Evolutionary conservation across 2,329 filamentous ascomycete species (phyloP).

Genomic region (Colletotrichum orchidophilum): DNA sequence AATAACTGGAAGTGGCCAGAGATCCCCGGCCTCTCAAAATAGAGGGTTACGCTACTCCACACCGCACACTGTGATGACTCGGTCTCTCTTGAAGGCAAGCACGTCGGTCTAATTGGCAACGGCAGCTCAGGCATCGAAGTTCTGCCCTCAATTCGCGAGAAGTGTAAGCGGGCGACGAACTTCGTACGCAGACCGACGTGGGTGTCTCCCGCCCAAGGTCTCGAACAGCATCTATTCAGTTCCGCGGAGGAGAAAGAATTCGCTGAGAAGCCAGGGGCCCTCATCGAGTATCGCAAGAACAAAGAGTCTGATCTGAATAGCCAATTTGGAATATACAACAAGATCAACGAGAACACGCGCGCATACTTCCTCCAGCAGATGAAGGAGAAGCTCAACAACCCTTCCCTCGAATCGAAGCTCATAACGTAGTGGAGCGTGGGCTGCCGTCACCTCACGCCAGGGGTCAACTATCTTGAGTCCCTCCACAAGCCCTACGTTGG

Average conservation of each 20-base stretch:
- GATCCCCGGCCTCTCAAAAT: slow-evolving; percentile 55
- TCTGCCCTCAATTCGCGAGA: slow-evolving; percentile 55
- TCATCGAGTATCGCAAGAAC: slow-evolving; percentile 52
- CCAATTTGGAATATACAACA: slow-evolving; percentile 54
- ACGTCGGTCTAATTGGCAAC: slow-evolving; percentile 55
- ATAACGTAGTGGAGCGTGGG: slow-evolving; percentile 36
- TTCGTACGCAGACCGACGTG: slow-evolving; percentile 62
- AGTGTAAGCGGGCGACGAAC: slow-evolving; percentile 54
- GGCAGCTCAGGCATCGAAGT: slow-evolving; percentile 57
- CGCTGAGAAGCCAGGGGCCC: slow-evolving; percentile 46
- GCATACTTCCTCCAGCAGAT: slow-evolving; percentile 51
- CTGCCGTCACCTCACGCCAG: slow-evolving; percentile 38
- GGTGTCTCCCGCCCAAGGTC: slow-evolving; percentile 55
- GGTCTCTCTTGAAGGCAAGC: slow-evolving; percentile 46
- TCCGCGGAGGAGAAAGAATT: slow-evolving; percentile 52
- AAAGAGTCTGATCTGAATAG: slow-evolving; percentile 56
- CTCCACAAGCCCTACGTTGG: slow-evolving; percentile 38
- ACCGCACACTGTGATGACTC: slow-evolving; percentile 62
- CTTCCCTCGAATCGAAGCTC: slow-evolving; percentile 37
- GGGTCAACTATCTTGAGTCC: slow-evolving; percentile 39
- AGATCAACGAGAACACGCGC: slow-evolving; percentile 50
- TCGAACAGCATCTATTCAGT: slow-evolving; percentile 53
- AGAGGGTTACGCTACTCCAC: slow-evolving; percentile 60
- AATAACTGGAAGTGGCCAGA: slow-evolving; percentile 65
- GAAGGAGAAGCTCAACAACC: slow-evolving; percentile 46